Percentiles rank a stretch among this genome's conserved stretches.
Evolutionary conservation across 2,329 filamentous ascomycete species (phyloP).

Genomic region (Fulvia fulva): DNA sequence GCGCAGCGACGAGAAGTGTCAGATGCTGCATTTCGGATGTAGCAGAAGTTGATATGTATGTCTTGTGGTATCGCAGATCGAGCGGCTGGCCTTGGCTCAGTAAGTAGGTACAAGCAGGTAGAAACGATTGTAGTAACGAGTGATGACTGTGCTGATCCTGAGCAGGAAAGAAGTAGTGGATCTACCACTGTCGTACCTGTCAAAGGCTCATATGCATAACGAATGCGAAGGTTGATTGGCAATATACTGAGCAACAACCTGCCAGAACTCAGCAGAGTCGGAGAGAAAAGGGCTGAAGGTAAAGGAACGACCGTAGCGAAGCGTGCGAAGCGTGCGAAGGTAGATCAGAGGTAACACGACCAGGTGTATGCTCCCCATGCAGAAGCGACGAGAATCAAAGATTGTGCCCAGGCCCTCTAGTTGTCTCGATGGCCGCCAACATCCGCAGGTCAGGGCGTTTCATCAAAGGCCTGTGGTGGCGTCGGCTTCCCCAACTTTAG

Average conservation of each 20-base stretch:
- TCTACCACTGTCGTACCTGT: conserved; percentile 10
- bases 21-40: conserved; percentile 17
- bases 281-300: neutral
- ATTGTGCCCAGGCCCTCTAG: neutral
- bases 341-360: neutral
- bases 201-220: conserved; percentile 15
- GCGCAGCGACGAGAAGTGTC: conserved; percentile 14
- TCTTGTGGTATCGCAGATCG: conserved; percentile 3
- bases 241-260: neutral
- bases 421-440: neutral
- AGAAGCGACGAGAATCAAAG: neutral
- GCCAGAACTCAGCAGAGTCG: neutral
- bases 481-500: neutral
- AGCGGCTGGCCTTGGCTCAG: neutral
- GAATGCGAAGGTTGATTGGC: neutral
- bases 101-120: neutral
- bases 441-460: neutral
- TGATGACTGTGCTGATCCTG: neutral
- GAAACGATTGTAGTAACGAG: conserved; percentile 4
- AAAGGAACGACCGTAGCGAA: neutral
- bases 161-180: neutral
- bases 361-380: neutral
- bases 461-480: neutral
- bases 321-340: too few species aligned
- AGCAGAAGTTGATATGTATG: neutral